Base-by-base conservation (phyloP, 1,284 basidiomycete species). In the Rhodotorula sp. region DNA sequence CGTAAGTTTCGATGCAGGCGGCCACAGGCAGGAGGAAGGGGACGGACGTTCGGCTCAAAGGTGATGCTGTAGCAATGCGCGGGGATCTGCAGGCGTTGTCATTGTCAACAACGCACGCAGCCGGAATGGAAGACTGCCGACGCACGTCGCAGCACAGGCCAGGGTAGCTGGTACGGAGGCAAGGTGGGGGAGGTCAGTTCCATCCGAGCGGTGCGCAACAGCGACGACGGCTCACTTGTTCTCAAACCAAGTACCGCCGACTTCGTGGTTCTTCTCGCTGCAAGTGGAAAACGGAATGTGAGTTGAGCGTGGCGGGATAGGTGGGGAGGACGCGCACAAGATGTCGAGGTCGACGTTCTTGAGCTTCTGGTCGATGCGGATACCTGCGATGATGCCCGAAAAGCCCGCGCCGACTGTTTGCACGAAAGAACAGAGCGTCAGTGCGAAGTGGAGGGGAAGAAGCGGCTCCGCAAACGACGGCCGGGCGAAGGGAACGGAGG, bases 111-210 rank as follows among this genome's bases (percentile, higher is more conserved):
- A 15, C 1, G 27, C 0, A 13, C 1, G 10, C 25, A 25, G 12
- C 21, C 22, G 29, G 8, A 13, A 15, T 37, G 34, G 13, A 2
- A 9, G 25, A 37, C 13, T 54, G 55, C 58, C 78, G 84, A 69
- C 77, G 86, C 85, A 64, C 84, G 76, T 88, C 87, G 74, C 87
- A 88, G 29, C 84, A 83, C 8, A 88, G 74, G 56, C 87, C 87
- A 84, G 84, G 72, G 53, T 74, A 74, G 59, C 68, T 70, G 51
- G 7, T 8, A 37, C 19, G 41, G 15, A 66, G n/a, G 37, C 19
- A 39, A n/a, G 29, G 48, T 44, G 41, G 44, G 29, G 53, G n/a
- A 56, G 36, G 53, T 58, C 66, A 58, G 37, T 29, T 37, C 34
- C 2, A 13, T 34, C n/a, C 25, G 34, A 57, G 15, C 3, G 37